Evolutionary conservation across 2,329 filamentous ascomycete species (phyloP), one percentile per base, ranked within the genome.

Genomic region (Botrytis pseudocinerea): DNA sequence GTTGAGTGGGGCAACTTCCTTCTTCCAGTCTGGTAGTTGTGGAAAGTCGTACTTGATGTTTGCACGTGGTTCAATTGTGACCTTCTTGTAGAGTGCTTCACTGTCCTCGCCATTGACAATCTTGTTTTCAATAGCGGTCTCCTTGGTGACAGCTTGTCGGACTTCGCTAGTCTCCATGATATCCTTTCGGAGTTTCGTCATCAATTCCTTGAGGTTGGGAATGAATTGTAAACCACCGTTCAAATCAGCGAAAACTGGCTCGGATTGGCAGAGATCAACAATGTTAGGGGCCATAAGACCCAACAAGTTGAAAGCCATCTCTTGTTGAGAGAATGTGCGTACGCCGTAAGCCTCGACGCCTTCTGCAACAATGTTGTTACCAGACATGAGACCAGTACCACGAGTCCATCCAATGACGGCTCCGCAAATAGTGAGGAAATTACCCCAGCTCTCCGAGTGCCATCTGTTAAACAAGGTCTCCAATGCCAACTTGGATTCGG

Each of bases 21-120:
- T 86, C 83, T 98, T 92, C 95, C 96, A 99, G 81, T 97, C 90
- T 59, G 96, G 95, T 64, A 97, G 87, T 77, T 87, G 86, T 61
- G 96, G 97, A 87, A 99, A 99, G 78, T 97, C 92, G 78, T 95
- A 98, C 84, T 98, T 98, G 87, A 99, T 93, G 84, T 99, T 99
- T 82, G 96, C 96, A 79, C 96, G 93, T 66, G 95, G 96, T 81
- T 97, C 92, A 60, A 98, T 91, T 76, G 91, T 91, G 83, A 97
- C 94, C 86, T 95, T 97, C 87, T 96, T 95, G 87, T 98, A 98
- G 16, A 98, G 87, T 51, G 91, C 91, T 83, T 98, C 96, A 68
- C 93, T 97, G 78, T 92, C 91, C 81, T 97, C 94, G 75, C 97
- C 96, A 78, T 99, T 97, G 84, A 99, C 91, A 77, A 98, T 91